A percentile compares a stretch with the other conserved stretches of the same genome.
Evolutionary conservation across 2,329 filamentous ascomycete species (phyloP).

Genomic region (Aspergillus sp.): DNA sequence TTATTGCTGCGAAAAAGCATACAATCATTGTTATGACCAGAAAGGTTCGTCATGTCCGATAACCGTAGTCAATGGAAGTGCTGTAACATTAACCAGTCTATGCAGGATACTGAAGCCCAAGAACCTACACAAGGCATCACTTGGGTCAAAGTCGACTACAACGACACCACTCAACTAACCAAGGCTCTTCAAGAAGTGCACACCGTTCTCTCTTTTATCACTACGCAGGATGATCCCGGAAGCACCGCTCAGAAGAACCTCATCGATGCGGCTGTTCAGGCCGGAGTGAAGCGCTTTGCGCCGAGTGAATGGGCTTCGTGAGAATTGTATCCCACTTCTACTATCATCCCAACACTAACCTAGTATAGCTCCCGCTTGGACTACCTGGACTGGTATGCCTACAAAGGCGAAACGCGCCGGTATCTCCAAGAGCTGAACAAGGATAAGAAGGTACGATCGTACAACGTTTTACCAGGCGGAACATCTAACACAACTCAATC

Average conservation of each 20-base stretch:
- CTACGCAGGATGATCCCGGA: neutral
- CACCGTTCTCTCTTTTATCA: constrained; percentile 13
- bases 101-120: neutral
- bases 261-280: constrained; percentile 9
- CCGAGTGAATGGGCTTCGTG: constrained; percentile 14
- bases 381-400: constrained; percentile 10
- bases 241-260: constrained; percentile 5
- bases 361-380: neutral
- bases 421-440: constrained; percentile 12
- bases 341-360: neutral
- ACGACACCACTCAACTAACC: neutral
- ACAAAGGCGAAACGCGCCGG: constrained; percentile 6
- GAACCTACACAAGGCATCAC: neutral
- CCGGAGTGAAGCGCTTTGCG: constrained; percentile 15
- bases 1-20: constrained; percentile 10
- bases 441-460: neutral
- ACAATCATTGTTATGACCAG: constrained; percentile 6
- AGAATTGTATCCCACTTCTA: neutral
- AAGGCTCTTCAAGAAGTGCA: constrained; percentile 4
- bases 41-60: neutral
- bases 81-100: neutral
- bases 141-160: constrained; percentile 9
- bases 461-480: neutral
- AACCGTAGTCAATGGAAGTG: neutral
- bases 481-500: neutral